A percentile compares a stretch with the other conserved stretches of the same genome.
These are phyloP conservation scores for Rhododendron kiyosumense DNA, from an alignment of 148 eudicot genomes.

Conservation along the genomic window DNA sequence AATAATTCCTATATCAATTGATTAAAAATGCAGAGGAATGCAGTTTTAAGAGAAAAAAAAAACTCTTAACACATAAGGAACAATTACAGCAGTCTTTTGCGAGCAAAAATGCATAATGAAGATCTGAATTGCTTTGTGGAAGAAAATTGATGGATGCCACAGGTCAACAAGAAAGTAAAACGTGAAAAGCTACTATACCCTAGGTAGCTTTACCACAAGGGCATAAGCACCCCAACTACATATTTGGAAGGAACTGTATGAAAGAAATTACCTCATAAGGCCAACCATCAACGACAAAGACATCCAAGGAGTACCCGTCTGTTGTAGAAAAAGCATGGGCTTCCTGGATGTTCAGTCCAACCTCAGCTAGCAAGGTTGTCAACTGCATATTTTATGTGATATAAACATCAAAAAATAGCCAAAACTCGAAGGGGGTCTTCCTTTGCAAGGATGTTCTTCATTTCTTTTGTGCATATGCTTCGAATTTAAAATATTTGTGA, in stretches of 20 bases:
- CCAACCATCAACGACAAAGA: slow-evolving; percentile 90
- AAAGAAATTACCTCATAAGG: slow-evolving; percentile 56
- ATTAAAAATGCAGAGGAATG: not conserved
- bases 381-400: slow-evolving; percentile 40
- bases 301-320: slow-evolving; percentile 81
- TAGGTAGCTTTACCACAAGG: not conserved
- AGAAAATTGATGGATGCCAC: not conserved
- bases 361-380: slow-evolving; percentile 64
- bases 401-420: not conserved
- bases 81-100: not conserved
- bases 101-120: not conserved
- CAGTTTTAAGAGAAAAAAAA: not conserved
- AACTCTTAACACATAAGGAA: not conserved
- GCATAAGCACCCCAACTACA: not conserved
- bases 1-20: not conserved
- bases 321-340: slow-evolving; percentile 79
- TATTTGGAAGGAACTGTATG: slow-evolving; percentile 4
- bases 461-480: not conserved
- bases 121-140: not conserved
- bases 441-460: not conserved
- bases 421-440: not conserved
- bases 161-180: not conserved
- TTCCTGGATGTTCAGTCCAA: slow-evolving; percentile 81
- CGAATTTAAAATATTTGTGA: not conserved
- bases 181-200: not conserved